These are phyloP conservation scores for Coemansia sp. DNA, from an alignment of 192 early-diverging fungal genomes.

Conservation along the genomic window DNA sequence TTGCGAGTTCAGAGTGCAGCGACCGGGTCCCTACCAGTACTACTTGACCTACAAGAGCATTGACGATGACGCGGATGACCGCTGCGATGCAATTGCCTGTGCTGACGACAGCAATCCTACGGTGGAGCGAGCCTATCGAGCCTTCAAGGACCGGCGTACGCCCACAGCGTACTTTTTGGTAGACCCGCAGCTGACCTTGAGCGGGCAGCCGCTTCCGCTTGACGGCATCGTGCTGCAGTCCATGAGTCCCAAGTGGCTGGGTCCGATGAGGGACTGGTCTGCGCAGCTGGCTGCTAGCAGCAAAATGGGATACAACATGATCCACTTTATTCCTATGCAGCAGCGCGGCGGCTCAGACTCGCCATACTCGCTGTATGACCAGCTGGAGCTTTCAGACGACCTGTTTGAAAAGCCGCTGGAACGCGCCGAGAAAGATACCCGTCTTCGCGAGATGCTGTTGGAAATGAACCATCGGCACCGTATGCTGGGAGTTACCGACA, in stretches of 20 bases:
- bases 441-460: constrained; percentile 54
- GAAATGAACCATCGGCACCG: constrained; percentile 65
- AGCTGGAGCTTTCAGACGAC: constrained; percentile 84
- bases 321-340: constrained; percentile 96
- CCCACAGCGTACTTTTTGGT: constrained; percentile 73
- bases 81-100: constrained; percentile 16
- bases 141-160: constrained; percentile 37
- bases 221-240: constrained; percentile 90
- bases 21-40: constrained; percentile 87
- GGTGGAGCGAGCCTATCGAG: constrained; percentile 39
- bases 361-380: constrained; percentile 96
- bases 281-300: constrained; percentile 66
- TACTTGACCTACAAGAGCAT: constrained; percentile 66
- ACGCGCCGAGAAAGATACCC: constrained; percentile 59
- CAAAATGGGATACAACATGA: constrained; percentile 92
- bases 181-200: constrained; percentile 76
- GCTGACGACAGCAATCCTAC: constrained; percentile 22
- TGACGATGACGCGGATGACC: constrained; percentile 17
- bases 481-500: constrained; percentile 82
- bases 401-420: constrained; percentile 68
- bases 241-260: constrained; percentile 96
- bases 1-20: constrained; percentile 61
- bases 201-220: constrained; percentile 64
- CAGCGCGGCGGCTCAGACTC: constrained; percentile 89
- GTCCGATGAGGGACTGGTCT: constrained; percentile 74